These are phyloP conservation scores for Fraxinus xanthoxyloides DNA, from an alignment of 305 asterid species.

Conservation along the genomic window DNA sequence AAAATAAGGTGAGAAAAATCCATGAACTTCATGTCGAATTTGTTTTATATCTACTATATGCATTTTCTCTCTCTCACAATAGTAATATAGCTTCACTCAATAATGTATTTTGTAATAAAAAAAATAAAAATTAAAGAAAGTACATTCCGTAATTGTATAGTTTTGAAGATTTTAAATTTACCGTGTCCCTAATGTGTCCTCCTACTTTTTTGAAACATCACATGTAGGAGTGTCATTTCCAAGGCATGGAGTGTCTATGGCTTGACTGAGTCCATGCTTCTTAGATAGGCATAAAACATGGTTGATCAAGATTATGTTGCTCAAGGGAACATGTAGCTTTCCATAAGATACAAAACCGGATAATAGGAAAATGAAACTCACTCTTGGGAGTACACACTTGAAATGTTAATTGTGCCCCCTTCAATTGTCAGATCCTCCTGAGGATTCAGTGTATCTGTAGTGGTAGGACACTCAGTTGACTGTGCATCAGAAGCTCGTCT, in stretches of 20 bases:
- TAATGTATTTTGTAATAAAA: too few species aligned
- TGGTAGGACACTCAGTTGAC: slow-evolving; percentile 45
- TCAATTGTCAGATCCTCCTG: slow-evolving; percentile 65
- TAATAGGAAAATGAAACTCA: slow-evolving; percentile 32
- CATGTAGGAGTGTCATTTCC: neutral
- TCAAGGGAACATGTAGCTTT: neutral
- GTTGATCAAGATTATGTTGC: neutral
- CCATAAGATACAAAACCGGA: neutral
- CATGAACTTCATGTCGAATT: neutral
- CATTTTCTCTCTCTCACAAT: neutral
- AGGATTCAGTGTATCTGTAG: slow-evolving; percentile 35
- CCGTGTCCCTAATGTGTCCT: neutral
- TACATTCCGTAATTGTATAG: neutral
- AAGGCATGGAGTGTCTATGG: neutral
- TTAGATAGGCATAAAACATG: neutral
- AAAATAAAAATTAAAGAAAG: too few species aligned
- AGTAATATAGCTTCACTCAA: neutral
- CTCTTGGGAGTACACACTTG: slow-evolving; percentile 87
- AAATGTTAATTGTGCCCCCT: slow-evolving; percentile 85
- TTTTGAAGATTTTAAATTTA: neutral
- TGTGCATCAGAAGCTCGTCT: slow-evolving; percentile 54
- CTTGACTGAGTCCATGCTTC: neutral
- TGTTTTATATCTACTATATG: neutral
- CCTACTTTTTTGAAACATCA: neutral
- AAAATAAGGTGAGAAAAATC: neutral